Percentiles rank a stretch among this genome's conserved stretches.
phyloP scores from a whole-genome alignment of 2,329 filamentous ascomycete species.

The Zymoseptoria brevis region DNA sequence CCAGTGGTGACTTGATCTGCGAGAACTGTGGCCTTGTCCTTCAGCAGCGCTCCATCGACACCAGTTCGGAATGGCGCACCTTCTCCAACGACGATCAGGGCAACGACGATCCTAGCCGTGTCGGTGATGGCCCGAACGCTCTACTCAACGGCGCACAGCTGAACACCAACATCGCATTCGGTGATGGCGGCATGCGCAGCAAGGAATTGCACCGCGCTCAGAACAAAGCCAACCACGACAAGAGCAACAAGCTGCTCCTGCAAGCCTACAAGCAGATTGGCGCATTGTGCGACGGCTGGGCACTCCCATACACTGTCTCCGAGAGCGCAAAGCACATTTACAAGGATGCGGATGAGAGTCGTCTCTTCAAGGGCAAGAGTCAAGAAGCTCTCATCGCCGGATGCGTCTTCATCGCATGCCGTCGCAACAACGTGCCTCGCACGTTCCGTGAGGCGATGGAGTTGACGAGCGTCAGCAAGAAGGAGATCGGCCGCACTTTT shows the following conservation, averaged over 20 bases:
- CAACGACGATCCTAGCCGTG: constrained; percentile 94
- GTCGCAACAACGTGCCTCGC: constrained; percentile 75
- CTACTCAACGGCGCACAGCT: constrained; percentile 86
- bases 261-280: constrained; percentile 84
- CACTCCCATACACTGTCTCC: constrained; percentile 70
- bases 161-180: constrained; percentile 78
- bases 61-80: constrained; percentile 94
- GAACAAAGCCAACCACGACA: constrained; percentile 72
- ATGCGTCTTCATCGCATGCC: constrained; percentile 95
- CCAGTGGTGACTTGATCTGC: constrained; percentile 86
- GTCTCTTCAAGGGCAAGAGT: constrained; percentile 90
- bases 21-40: constrained; percentile 85
- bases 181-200: constrained; percentile 61
- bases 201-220: constrained; percentile 75
- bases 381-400: constrained; percentile 90
- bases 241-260: constrained; percentile 71
- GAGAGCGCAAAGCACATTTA: constrained; percentile 92
- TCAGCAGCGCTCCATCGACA: constrained; percentile 85
- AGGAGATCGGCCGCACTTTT: constrained; percentile 94
- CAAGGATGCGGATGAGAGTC: constrained; percentile 88
- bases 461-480: constrained; percentile 88
- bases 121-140: constrained; percentile 86
- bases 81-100: constrained; percentile 98
- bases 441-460: constrained; percentile 93
- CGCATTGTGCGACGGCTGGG: constrained; percentile 75